Conservation (phyloP, 140 eudicot species). For the Bidens hawaiensis region DNA sequence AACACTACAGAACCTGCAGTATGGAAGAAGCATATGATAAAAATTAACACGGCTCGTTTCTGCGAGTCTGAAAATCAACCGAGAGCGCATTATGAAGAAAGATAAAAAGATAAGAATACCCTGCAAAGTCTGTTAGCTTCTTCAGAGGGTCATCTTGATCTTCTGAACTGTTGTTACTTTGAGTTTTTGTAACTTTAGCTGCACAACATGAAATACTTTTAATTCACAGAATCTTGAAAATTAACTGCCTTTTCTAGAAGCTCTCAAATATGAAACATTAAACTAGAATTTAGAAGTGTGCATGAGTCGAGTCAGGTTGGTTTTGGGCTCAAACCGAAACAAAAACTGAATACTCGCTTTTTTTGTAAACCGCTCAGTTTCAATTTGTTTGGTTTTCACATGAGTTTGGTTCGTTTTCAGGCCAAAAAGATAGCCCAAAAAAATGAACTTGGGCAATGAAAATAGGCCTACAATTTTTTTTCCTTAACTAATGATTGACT, state of each 20-base stretch:
- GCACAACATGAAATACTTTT: slow-evolving; percentile 10
- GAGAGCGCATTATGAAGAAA: not conserved
- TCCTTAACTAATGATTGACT: too few relatives aligned
- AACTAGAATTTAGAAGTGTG: too few relatives aligned
- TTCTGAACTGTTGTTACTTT: slow-evolving; percentile 41
- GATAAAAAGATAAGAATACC: slow-evolving; percentile 41
- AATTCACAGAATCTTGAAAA: not conserved
- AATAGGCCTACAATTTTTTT: too few relatives aligned
- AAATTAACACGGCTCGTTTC: not conserved
- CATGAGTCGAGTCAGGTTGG: too few relatives aligned
- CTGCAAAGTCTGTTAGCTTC: slow-evolving; percentile 61
- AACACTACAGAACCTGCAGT: slow-evolving; percentile 71
- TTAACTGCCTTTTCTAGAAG: not conserved
- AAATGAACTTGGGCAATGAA: too few relatives aligned
- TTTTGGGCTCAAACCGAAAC: too few relatives aligned
- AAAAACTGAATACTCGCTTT: too few relatives aligned
- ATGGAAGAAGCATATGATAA: not conserved
- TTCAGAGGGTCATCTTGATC: slow-evolving; percentile 65
- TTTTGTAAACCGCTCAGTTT: too few relatives aligned
- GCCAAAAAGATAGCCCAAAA: too few relatives aligned
- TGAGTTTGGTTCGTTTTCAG: too few relatives aligned
- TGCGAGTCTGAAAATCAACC: not conserved
- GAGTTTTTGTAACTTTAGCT: slow-evolving; percentile 45
- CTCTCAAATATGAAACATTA: too few relatives aligned
- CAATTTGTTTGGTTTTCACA: too few relatives aligned